Conservation (phyloP, 1,284 basidiomycete genomes). For the Vanrija sp. region DNA sequence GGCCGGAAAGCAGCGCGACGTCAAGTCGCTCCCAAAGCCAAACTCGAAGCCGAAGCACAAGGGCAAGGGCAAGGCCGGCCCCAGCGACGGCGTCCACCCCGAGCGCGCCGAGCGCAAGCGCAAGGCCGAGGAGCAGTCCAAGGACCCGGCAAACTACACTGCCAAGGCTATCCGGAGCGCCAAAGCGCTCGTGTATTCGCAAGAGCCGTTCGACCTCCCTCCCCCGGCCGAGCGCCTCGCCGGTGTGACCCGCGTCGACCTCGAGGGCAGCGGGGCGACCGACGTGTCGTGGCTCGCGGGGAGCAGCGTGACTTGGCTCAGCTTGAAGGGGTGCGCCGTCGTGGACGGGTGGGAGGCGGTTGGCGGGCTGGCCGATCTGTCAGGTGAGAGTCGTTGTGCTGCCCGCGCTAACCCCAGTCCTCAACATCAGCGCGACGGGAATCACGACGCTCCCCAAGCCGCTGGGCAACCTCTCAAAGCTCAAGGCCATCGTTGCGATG, state of each 20-base stretch:
- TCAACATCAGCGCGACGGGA: slow-evolving; percentile 39
- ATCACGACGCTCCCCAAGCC: slow-evolving; percentile 24
- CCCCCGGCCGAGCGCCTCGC: slow-evolving; percentile 26
- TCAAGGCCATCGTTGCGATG: slow-evolving; percentile 46
- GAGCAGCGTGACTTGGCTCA: slow-evolving; percentile 39
- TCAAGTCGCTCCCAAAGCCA: background rate
- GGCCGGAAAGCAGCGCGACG: background rate
- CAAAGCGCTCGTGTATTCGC: slow-evolving; percentile 33
- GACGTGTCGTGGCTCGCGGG: slow-evolving; percentile 37
- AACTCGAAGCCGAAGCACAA: background rate
- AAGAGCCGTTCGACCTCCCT: slow-evolving; percentile 30
- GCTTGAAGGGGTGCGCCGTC: slow-evolving; percentile 33
- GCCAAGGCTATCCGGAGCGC: slow-evolving; percentile 41
- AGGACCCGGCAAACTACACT: slow-evolving; percentile 33
- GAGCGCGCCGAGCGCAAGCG: slow-evolving; percentile 3
- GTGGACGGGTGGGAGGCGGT: slow-evolving; percentile 38
- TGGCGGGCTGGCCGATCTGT: slow-evolving; percentile 28
- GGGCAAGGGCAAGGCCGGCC: slow-evolving; percentile 1
- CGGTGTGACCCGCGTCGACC: slow-evolving; percentile 35
- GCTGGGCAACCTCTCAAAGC: slow-evolving; percentile 23
- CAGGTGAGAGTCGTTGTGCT: slow-evolving; percentile 25
- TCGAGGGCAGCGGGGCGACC: slow-evolving; percentile 31
- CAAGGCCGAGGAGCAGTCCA: slow-evolving; percentile 1
- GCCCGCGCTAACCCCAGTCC: slow-evolving; percentile 22
- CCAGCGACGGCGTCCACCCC: background rate